phyloP scores from a whole-genome alignment of 2,329 filamentous ascomycete genomes.

The Ciborinia camelliae region DNA sequence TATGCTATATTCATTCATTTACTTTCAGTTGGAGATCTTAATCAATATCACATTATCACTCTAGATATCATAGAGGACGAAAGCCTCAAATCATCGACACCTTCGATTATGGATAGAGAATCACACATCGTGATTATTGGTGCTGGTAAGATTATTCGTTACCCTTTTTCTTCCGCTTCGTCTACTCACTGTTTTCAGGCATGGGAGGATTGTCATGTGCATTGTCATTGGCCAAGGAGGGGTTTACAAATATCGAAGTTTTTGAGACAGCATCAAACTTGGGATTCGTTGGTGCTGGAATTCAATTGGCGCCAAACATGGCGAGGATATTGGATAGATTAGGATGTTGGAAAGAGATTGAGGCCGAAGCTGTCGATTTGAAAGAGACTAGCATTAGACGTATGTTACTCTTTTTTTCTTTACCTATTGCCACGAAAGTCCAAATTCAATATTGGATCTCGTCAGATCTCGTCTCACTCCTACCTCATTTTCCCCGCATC shows the following conservation, averaged over 20 bases:
- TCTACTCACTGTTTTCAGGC: slow-evolving; percentile 44
- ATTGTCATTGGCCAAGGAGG: slow-evolving; percentile 70
- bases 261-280: slow-evolving; percentile 71
- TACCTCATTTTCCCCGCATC: not conserved
- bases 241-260: slow-evolving; percentile 69
- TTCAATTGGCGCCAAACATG: slow-evolving; percentile 82
- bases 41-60: not conserved
- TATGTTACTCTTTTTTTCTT: slow-evolving; percentile 37
- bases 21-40: not conserved
- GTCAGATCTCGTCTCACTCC: too few species aligned
- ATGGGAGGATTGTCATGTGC: slow-evolving; percentile 76
- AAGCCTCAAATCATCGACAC: not conserved
- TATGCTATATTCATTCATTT: not conserved
- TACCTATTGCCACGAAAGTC: not conserved
- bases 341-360: slow-evolving; percentile 70
- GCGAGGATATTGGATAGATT: slow-evolving; percentile 69
- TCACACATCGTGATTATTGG: slow-evolving; percentile 45
- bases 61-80: not conserved
- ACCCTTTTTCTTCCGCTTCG: too few species aligned
- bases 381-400: slow-evolving; percentile 69
- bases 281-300: slow-evolving; percentile 80
- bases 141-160: slow-evolving; percentile 43
- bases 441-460: not conserved
- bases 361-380: slow-evolving; percentile 66
- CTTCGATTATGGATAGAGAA: not conserved